Base-by-base conservation (phyloP, 768 basidiomycete species). In the Suillus subaureus region DNA sequence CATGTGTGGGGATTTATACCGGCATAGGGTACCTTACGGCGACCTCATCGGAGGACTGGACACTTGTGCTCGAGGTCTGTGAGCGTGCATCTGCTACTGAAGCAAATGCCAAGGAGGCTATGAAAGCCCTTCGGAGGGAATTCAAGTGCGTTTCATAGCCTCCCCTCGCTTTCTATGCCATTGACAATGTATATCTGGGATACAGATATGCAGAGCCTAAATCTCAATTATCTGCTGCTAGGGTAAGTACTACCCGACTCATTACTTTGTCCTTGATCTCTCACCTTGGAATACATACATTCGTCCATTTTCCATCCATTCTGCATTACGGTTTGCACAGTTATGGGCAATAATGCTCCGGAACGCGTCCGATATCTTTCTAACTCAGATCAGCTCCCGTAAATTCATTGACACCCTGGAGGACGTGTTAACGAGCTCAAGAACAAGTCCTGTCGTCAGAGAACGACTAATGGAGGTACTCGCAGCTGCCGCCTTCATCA, bases 321-420 rank as follows among this genome's bases (percentile, higher is more conserved):
- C 56, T 23, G n/a, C 9, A 70, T 57, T 58, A 40, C 13, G 23
- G 9, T 61, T 26, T 23, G 40, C 42, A 26, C 67, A 93, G 91
- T 73, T 97, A 8, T 96, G 94, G 95, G 90, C 94, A 3, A 89
- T 96, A 70, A 91, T 96, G 89, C 84, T 96, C 43, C 87, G 88
- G 35, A 96, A 96, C 72, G 89, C 89, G 4, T 85, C 88, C 0
- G 87, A 89, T 12, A 72, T 85, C 16, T 94, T 96, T 71, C 84
- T 93, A 42, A 75, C 83, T 15, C 89, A 92, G 70, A 89, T 87
- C 45, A 83, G 86, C 16, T 82, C 88, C 39, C 87, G 88, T 70
- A 94, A 94, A 73, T 95, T 95, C 71, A 77, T 92, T 23, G 90
- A 93, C 61, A 88, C 86, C 1, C 79, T 95, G 21, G 93, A 94